Evolutionary conservation across 2,329 filamentous ascomycete species (phyloP), one percentile per base, ranked within the genome.

Genomic region (Microdochium trichocladiopsis): DNA sequence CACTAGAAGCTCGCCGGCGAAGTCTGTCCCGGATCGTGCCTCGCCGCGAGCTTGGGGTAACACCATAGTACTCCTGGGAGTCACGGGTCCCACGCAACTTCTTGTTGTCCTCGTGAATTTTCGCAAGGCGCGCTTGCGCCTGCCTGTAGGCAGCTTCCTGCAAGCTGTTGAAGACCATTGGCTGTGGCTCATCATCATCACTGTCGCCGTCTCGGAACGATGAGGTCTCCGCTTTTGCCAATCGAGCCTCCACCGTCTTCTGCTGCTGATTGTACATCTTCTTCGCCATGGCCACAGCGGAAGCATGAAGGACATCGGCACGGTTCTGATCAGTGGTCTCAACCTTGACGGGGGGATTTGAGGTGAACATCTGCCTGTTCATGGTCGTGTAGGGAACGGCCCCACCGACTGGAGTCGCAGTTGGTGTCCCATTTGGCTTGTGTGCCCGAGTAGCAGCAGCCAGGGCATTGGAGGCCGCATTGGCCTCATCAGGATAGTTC

Each of bases 111-210:
- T 88, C 80, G 41, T 93, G 83, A 54, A 96, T 82, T 64, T 87
- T 93, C 4, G 88, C 82, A 23, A 96, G 74, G 33, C 91, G 84
- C 66, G 95, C 88, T 53, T 92, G 84, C 0, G 93, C 92, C 51
- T 94, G 80, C 62, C 86, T 91, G 62, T 94, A 90, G 1, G 93
- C 93, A 5, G 88, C 86, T 62, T 95, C 90, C 64, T 96, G 90
- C 1, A 96, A 76, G 56, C 83, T 86, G 56, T 83, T 69, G 56
- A 78, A 74, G 36, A 76, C 73, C 61, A 78, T 80, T 6, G 83
- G 71, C 52, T 81, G 77, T 4, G 60, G 62, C 21, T 65, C 65
- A 23, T 56, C 69, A 55, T 67, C 70, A 48, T 67, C 64, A 31
- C 65, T 67, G n/a, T 63, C 54, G 53, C 63, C 60, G 51, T 64